These are phyloP conservation scores for Talaromyces sp. DNA, from an alignment of 2,329 filamentous ascomycete genomes.

Conservation along the genomic window DNA sequence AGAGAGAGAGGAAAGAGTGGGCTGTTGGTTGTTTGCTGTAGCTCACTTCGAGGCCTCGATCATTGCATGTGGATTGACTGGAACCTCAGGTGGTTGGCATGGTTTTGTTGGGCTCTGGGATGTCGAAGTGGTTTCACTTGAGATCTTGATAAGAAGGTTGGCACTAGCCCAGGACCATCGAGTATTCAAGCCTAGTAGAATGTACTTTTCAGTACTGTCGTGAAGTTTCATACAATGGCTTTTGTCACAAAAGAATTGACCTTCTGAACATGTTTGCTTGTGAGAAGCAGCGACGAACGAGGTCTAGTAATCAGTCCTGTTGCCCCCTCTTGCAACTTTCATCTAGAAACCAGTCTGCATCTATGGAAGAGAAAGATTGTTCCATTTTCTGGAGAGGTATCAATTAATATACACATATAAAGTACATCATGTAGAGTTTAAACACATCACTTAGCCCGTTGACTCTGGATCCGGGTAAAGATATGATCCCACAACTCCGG, in stretches of 20 bases:
- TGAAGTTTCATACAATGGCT: background rate
- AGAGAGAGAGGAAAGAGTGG: background rate
- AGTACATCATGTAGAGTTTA: background rate
- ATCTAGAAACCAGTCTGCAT: background rate
- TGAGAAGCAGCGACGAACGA: background rate
- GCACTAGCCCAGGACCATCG: background rate
- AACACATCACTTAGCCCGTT: slow-evolving; percentile 1
- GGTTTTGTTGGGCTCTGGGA: background rate
- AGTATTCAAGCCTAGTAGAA: background rate
- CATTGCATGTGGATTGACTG: background rate
- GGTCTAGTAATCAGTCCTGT: background rate
- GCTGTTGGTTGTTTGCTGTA: background rate
- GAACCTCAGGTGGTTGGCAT: background rate
- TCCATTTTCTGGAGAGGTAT: background rate
- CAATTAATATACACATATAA: slow-evolving; percentile 1
- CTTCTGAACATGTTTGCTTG: background rate
- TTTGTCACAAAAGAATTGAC: background rate
- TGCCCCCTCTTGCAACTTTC: background rate
- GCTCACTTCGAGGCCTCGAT: background rate
- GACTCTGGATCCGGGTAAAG: slow-evolving; percentile 35
- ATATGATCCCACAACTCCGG: slow-evolving; percentile 43
- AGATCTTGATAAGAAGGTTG: background rate
- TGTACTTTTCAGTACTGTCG: background rate
- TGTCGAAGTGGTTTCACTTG: background rate
- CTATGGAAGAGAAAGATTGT: background rate